Evolutionary conservation across 1,284 basidiomycete genomes (phyloP).

Genomic region (Stygiomarasmius scandens): DNA sequence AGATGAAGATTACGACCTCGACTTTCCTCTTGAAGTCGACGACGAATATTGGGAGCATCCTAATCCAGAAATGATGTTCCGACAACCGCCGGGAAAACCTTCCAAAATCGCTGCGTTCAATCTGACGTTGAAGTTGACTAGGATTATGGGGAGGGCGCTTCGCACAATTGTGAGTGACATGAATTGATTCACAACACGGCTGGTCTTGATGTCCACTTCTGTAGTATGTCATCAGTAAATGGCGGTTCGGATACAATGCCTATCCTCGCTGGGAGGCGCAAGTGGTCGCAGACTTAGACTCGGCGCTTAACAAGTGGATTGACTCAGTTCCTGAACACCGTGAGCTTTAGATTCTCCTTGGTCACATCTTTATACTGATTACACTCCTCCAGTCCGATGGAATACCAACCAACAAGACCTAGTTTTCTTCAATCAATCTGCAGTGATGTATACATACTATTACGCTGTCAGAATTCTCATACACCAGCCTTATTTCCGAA

Average conservation of each 20-base stretch:
- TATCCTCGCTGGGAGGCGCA: neutral
- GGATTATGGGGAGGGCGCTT: constrained; percentile 44
- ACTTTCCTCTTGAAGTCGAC: constrained; percentile 46
- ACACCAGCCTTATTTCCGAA: constrained; percentile 75
- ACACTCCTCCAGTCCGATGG: constrained; percentile 40
- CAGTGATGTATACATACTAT: constrained; percentile 40
- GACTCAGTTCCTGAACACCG: neutral
- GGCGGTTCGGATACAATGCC: neutral
- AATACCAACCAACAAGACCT: constrained; percentile 42
- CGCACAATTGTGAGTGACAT: constrained; percentile 45
- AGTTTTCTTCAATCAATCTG: constrained; percentile 3
- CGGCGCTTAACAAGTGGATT: neutral
- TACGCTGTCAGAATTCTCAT: constrained; percentile 79
- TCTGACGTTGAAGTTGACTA: constrained; percentile 46
- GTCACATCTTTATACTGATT: neutral
- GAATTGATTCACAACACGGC: neutral
- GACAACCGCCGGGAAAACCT: constrained; percentile 41
- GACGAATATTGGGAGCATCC: constrained; percentile 42
- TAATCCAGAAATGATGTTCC: constrained; percentile 48
- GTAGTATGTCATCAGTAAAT: constrained; percentile 7
- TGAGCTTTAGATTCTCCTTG: neutral
- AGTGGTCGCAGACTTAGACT: neutral
- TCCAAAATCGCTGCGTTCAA: constrained; percentile 46
- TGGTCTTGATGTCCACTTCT: neutral
- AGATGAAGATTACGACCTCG: constrained; percentile 60